Base-by-base conservation (phyloP, 805 yeast genomes). In the Blastobotrys mokoenaii region DNA sequence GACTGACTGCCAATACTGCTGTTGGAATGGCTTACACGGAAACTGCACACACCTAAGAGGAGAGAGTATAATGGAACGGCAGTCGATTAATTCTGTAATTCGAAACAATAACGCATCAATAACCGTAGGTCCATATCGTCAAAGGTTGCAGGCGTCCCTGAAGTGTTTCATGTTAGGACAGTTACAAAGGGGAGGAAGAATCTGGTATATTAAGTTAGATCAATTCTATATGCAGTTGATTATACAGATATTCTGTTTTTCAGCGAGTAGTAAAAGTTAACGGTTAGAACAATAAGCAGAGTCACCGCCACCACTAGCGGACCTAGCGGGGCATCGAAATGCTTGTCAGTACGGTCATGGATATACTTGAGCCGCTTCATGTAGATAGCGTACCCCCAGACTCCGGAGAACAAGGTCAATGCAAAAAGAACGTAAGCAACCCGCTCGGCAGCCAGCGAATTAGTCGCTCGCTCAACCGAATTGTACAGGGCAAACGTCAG, bases 331-430 rank as follows among this genome's bases (percentile, higher is more conserved):
- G 86, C 89, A 67, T 90, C 97, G 56, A 90, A 71, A 64, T 89
- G 97, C 55, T 75, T 76, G 42, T 90, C 94, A 22, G 88, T 82
- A 64, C 97, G 79, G 62, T 79, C 80, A 61, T 73, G 77, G 61
- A 90, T 93, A 46, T 82, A 73, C 30, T 71, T 72, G 52, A 89
- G 69, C 61, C 98, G 77, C 53, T 70, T 72, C 60, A 77, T 66
- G 66, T 84, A 90, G 45, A 84, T 78, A 50, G 69, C 72, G 66
- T 87, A 90, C 22, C 95, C 95, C 98, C 98, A 90, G 22, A 77
- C 54, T 38, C 95, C 90, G 37, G 87, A 72, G 62, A 89, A 88
- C 16, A 90, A 53, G 0, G 97, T 87, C 55, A 93, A 69, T 0
- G 66, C 81, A 63, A 90, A 89, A 67, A 89, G 83, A 37, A 79